Conservation (phyloP, 1,139 yeast species). For the Saccharomycopsis hybrid region DNA sequence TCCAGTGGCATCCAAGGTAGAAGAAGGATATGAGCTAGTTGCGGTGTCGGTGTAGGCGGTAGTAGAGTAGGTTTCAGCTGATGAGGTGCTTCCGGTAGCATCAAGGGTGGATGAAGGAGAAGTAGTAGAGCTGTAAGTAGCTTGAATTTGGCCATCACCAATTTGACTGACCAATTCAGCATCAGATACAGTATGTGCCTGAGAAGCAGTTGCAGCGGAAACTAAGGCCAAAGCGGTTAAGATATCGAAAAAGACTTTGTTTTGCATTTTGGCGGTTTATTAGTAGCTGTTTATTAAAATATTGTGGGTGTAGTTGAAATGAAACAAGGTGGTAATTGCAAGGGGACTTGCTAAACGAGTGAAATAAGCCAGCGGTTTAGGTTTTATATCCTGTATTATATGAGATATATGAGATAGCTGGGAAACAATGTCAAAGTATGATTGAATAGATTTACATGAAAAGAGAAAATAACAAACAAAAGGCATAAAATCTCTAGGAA, state of each 20-base stretch:
- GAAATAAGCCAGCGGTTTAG: neutral
- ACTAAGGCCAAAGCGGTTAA: slow-evolving; percentile 17
- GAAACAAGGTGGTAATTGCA: neutral
- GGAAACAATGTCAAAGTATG: no score
- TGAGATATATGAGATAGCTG: no score
- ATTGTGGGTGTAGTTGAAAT: neutral
- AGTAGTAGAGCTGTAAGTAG: slow-evolving; percentile 36
- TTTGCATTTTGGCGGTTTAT: slow-evolving; percentile 12
- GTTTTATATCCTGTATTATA: no score
- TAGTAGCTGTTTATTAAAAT: neutral
- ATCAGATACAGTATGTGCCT: slow-evolving; percentile 34
- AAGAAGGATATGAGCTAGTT: neutral
- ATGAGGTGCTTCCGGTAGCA: slow-evolving; percentile 12
- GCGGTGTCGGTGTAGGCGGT: neutral
- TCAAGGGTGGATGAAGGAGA: slow-evolving; percentile 22
- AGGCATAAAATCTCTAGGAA: no score
- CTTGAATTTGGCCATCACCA: slow-evolving; percentile 42
- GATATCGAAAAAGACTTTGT: slow-evolving; percentile 15
- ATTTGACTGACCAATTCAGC: slow-evolving; percentile 34
- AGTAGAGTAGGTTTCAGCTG: neutral
- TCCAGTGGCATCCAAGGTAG: neutral
- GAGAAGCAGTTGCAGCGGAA: slow-evolving; percentile 28
- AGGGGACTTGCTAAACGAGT: neutral
- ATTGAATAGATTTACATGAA: no score
- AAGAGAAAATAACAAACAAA: no score